Base-by-base conservation (phyloP, 371 early-diverging fungal genomes). In the Entomophthora muscae region DNA sequence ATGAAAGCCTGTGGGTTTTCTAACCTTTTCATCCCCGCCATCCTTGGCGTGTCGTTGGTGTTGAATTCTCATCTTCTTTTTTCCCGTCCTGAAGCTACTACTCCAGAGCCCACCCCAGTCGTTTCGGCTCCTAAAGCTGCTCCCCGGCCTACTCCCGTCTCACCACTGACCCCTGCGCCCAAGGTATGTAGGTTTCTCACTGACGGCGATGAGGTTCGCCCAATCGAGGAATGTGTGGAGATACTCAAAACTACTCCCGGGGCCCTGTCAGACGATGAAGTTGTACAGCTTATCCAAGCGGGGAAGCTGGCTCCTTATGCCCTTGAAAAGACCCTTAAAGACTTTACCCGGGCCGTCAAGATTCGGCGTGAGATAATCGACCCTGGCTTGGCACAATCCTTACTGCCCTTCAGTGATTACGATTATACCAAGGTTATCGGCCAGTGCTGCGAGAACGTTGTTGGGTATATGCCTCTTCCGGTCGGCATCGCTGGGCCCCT, bases 401-500 rank as follows among this genome's bases (percentile, higher is more conserved):
- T 75, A 5, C 71, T 95, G 55, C 95, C 95, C 21, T 70, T 84
- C 66, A 72, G 83, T 59, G 80, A 87, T 67, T 94, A 91, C 66
- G 89, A 91, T 69, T 96, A 94, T 72, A 74, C 81, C 66, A 84
- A 84, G 66, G 91, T 97, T 2, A 76, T 83, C 67, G 95, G 95
- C 1, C 85, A 87, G 63, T 95, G 95, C 76, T 96, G 96, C 69
- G 98, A 97, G 71, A 97, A 96, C 73, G 95, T 97, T 7, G 82
- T 97, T 69, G 98, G 98, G 51, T 90, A 93, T 67, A 78, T 90
- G 77, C 96, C 95, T 22, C 70, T 97, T 27, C 98, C 98, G 1
- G 81, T 97, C 1, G 98, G 98, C 63, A 80, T 93, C 61, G 95
- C 94, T 27, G 92, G 93, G 2, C 94, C 94, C 0, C 71, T 89